Conservation (phyloP, 495 filamentous ascomycete species). For the Aspergillus heteromorphus region DNA sequence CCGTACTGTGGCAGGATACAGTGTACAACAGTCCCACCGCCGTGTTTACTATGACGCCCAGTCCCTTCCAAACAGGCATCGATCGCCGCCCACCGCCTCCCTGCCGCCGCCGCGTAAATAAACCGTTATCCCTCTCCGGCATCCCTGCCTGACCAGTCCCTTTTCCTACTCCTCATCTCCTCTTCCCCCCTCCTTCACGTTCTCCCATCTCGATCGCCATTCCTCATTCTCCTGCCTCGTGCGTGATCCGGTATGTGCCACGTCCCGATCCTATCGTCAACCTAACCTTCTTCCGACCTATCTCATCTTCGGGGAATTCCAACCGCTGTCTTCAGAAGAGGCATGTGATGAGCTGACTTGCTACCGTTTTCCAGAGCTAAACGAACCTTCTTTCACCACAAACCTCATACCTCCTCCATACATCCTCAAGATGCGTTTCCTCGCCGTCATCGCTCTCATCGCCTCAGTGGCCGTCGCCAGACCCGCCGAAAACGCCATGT, state of each 20-base stretch:
- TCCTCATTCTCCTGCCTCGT: background rate
- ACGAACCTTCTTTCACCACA: background rate
- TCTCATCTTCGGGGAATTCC: background rate
- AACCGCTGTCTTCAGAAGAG: background rate
- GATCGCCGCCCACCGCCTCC: background rate
- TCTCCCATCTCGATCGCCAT: background rate
- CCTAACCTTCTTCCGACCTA: background rate
- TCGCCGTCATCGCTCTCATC: background rate
- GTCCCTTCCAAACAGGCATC: background rate
- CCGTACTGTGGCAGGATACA: too few relatives aligned
- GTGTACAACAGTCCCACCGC: too few relatives aligned
- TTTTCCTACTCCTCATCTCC: background rate
- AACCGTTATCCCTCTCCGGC: background rate
- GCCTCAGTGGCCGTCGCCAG: background rate
- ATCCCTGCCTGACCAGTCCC: background rate
- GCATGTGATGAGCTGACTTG: background rate
- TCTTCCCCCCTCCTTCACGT: background rate
- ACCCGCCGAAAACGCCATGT: background rate
- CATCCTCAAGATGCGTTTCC: background rate
- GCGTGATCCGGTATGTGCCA: background rate
- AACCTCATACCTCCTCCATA: background rate
- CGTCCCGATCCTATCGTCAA: background rate
- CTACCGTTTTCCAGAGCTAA: background rate
- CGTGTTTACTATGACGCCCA: background rate
- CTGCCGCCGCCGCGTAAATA: background rate